phyloP scores from a whole-genome alignment of 2,329 filamentous ascomycete species.

The Venturia aucupariae region DNA sequence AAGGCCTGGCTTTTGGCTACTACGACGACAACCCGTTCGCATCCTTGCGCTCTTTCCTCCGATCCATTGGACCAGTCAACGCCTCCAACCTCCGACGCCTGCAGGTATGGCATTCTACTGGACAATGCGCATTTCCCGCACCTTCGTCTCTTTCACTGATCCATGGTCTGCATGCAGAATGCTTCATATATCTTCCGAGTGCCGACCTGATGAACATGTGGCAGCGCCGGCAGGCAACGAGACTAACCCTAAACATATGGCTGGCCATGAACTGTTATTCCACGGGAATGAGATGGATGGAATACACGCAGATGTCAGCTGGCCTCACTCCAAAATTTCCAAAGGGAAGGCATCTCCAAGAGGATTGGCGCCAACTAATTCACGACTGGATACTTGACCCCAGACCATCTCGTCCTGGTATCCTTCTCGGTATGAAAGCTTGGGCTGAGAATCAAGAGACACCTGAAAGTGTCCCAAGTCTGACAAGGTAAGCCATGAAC shows the following conservation, averaged over 20 bases:
- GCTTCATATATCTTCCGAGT: not conserved
- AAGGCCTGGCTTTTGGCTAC: not conserved
- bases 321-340: not conserved
- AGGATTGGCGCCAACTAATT: not conserved
- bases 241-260: not conserved
- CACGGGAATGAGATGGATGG: not conserved
- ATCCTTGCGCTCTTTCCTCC: not conserved
- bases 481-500: not conserved
- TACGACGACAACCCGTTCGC: not conserved
- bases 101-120: not conserved
- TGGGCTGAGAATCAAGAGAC: not conserved
- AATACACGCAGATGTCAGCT: not conserved
- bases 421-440: not conserved
- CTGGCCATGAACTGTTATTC: not conserved
- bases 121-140: not conserved
- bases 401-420: not conserved
- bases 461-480: not conserved
- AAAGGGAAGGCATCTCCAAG: not conserved
- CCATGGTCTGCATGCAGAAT: not conserved
- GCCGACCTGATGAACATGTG: not conserved
- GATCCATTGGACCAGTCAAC: not conserved
- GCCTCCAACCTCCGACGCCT: not conserved
- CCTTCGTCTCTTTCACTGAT: not conserved
- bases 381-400: not conserved
- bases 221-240: not conserved